Base-by-base conservation (phyloP, 2,329 filamentous ascomycete species). In the Colletotrichum brevisporum region DNA sequence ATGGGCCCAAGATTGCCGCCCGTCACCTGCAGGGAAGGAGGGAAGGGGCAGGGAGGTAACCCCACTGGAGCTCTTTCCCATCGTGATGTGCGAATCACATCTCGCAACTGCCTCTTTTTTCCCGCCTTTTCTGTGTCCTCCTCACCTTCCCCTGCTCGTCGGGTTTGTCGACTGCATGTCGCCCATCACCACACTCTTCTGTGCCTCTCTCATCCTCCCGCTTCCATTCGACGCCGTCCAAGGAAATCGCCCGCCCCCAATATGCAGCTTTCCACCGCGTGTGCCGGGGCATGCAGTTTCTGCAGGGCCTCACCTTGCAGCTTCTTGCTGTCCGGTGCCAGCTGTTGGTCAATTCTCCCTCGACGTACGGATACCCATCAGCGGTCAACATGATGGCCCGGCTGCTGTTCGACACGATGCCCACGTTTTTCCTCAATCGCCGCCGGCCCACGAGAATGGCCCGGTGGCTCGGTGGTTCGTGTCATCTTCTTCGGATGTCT, bases 1-100 rank as follows among this genome's bases (percentile, higher is more conserved):
- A 75, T 18, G 26, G 31, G 13, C 54, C 27, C 26, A 43, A 12
- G 58, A 36, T 78, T 76, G 62, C 74, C 76, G 76, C 76, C 76
- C 73, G 69, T 66, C 63, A 52, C 72, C 69, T 69, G 18, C 36
- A 56, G 62, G 62, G 31, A 36, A 36, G 31, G 31, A 36, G 31
- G 31, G 55, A 57, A 48, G 60, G 60, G 24, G 56, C 45, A 21
- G 45, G 51, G 36, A 60, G 39, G 67, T 15, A 50, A 26, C 61
- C 48, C 56, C 55, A 57, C 69, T 69, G 61, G 67, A 31, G 47
- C 51, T 56, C 55, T 67, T 41, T 39, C 45, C 51, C 43, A 58
- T 41, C 21, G 13, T 43, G 39, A 5, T 15, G 48, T 50, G 54
- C 58, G 53, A 62, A 67, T 67, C 57, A 67, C 67, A 54, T 45